Evolutionary conservation across 2,329 filamentous ascomycete genomes (phyloP).

Genomic region (Tolypocladium paradoxum): DNA sequence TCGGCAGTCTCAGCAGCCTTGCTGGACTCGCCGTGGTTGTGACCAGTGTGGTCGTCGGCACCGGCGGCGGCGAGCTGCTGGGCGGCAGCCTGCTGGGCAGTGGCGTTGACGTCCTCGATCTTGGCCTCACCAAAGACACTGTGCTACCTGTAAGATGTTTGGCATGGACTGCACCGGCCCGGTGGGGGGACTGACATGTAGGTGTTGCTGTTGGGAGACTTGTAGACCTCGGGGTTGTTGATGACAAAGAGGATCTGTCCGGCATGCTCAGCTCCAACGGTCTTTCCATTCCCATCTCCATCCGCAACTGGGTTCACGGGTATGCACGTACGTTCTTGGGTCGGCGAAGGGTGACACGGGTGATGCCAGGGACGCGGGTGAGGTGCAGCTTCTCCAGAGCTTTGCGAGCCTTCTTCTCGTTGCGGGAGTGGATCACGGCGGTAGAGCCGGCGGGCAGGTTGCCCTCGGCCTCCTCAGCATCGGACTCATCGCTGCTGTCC

Average conservation of each 20-base stretch:
- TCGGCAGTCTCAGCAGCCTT: conserved; percentile 52
- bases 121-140: conserved; percentile 99
- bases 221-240: conserved; percentile 99
- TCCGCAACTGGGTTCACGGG: conserved; percentile 1
- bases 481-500: conserved; percentile 63
- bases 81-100: conserved; percentile 79
- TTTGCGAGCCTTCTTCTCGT: conserved; percentile 99
- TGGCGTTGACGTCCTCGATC: conserved; percentile 99
- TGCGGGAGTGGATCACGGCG: conserved; percentile 91
- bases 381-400: conserved; percentile 97
- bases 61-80: conserved; percentile 77
- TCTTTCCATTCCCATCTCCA: not conserved
- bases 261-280: conserved; percentile 8
- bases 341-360: conserved; percentile 90
- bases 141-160: conserved; percentile 4
- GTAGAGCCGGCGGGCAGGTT: conserved; percentile 72
- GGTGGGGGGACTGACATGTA: conserved; percentile 71
- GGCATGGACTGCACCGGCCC: not conserved
- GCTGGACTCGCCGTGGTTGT: conserved; percentile 60
- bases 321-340: conserved; percentile 86
- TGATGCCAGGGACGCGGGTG: conserved; percentile 94
- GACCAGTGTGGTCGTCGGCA: conserved; percentile 55
- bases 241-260: conserved; percentile 95
- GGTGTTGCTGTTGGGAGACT: conserved; percentile 97
- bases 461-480: conserved; percentile 72